A percentile compares a stretch with the other conserved stretches of the same genome.
phyloP scores from a whole-genome alignment of 225 moss, liverwort and hornwort species.

The Thuidium tamariscinum region DNA sequence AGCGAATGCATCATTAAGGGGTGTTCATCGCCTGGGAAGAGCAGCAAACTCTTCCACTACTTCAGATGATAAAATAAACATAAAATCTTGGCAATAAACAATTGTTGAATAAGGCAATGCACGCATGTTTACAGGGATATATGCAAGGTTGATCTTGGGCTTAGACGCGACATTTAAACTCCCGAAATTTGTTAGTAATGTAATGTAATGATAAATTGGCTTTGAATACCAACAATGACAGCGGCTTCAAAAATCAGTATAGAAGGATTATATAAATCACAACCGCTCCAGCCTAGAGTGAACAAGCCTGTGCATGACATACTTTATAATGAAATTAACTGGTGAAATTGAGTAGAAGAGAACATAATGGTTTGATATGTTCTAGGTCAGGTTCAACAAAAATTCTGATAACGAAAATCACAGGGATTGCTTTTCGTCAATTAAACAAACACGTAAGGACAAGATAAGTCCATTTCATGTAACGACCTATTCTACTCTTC shows the following conservation, averaged over 20 bases:
- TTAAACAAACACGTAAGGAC: neutral
- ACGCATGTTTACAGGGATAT: neutral
- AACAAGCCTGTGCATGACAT: neutral
- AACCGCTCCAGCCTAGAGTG: neutral
- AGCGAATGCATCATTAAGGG: neutral
- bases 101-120: neutral
- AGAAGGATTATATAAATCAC: neutral
- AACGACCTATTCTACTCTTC: neutral
- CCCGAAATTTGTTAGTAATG: neutral
- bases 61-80: neutral
- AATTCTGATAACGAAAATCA: neutral
- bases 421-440: neutral
- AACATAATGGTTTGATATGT: neutral
- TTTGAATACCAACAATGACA: neutral
- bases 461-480: neutral
- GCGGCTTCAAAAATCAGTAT: neutral
- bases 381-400: neutral
- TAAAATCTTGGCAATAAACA: neutral
- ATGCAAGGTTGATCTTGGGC: neutral
- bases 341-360: neutral
- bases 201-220: neutral
- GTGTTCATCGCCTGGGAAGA: neutral
- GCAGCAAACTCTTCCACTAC: neutral
- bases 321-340: neutral
- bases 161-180: neutral